Base-by-base conservation (phyloP, 306 rosid species). In the Rubus idaeus region DNA sequence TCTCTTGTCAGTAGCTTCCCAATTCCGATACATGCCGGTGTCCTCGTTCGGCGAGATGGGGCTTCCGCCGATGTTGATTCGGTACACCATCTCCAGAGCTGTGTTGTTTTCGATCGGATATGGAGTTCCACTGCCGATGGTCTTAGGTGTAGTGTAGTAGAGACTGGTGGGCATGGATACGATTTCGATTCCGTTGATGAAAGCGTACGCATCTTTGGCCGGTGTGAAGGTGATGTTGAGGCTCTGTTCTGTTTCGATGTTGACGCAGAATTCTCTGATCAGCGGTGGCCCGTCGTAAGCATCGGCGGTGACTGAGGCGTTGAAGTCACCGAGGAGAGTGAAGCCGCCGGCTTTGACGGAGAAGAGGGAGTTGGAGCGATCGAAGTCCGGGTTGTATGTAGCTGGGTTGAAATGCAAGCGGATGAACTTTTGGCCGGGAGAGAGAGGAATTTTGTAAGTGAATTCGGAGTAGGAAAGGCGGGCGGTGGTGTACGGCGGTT, bases 141-240 rank as follows among this genome's bases (percentile, higher is more conserved):
- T 0, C 0, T 12, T 13, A 0, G 16, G 4, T n/a, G n/a, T n/a
- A 26, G 66, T 45, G 77, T 87, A 85, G 75, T 89, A 93, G 1
- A 93, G 89, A 44, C 83, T 23, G 14, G 66, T 16, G 1, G 98
- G 98, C 96, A 91, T 89, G 65, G 98, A 91, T 1, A 93, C 50
- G 1, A 93, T 73, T 61, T 93, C 96, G 14, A 93, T 91, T 71
- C 93, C 97, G 10, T 91, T 93, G 20, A 93, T 50, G 65, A 93
- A 93, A 55, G 89, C 96, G 44, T 79, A 89, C 0, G 85, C 74
- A 11, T 78, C 84, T 46, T 71, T 66, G 69, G 50, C 69, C 18
- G 94, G 90, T 8, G 26, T 71, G 78, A 91, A 89, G 11, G 78
- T 79, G 23, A 93, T 73, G 65, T 76, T 80, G 3, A 90, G 68